Evolutionary conservation across 331 rosid species (phyloP).

Genomic region (Prunus yedoensis): DNA sequence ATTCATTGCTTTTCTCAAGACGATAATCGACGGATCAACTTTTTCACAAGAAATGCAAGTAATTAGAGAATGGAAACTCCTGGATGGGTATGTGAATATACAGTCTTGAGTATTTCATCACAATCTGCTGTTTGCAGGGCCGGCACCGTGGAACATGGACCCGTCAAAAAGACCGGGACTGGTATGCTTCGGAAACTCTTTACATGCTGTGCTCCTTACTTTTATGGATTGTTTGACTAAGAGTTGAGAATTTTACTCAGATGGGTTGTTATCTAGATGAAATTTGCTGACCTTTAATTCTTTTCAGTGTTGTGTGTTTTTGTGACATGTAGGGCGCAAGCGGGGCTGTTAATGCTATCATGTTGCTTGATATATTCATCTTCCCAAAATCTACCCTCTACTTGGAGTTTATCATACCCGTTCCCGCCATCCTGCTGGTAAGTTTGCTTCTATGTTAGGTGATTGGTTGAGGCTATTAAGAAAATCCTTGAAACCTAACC

Average conservation of each 20-base stretch:
- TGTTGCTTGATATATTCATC: constrained; percentile 83
- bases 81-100: constrained; percentile 11
- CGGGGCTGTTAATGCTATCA: constrained; percentile 81
- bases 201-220: neutral
- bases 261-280: neutral
- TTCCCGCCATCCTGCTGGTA: constrained; percentile 84
- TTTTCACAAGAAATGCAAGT: neutral
- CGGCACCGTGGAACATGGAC: constrained; percentile 23
- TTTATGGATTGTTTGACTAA: neutral
- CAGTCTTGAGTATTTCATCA: constrained; percentile 15
- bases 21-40: neutral
- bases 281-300: constrained; percentile 22
- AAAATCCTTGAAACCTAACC: constrained; percentile 23
- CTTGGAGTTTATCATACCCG: constrained; percentile 61
- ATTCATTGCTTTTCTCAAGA: constrained; percentile 14
- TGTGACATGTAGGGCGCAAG: constrained; percentile 79
- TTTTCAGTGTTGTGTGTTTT: constrained; percentile 20
- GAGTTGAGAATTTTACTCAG: neutral
- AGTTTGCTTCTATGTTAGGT: constrained; percentile 28
- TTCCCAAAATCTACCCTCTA: constrained; percentile 66
- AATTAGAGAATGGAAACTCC: constrained; percentile 9
- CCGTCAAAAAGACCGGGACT: constrained; percentile 40
- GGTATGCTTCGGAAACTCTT: constrained; percentile 51
- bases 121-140: constrained; percentile 44
- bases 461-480: constrained; percentile 18